Evolutionary conservation across 306 rosid species (phyloP).

Genomic region (Sphenostylis stenocarpa): DNA sequence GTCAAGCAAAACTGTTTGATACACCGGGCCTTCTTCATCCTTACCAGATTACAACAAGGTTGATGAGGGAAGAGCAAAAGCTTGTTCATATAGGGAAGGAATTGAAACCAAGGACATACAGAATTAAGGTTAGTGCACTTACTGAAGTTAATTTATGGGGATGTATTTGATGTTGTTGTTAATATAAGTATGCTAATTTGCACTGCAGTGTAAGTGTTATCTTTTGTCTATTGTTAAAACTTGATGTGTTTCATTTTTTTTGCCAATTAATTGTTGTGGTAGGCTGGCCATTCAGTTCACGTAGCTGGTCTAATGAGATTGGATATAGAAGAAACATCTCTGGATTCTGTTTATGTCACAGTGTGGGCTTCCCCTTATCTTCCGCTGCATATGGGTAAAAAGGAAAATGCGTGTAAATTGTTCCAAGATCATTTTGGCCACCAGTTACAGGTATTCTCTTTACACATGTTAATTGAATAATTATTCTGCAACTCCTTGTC

Average conservation of each 20-base stretch:
- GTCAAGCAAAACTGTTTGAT: conserved; percentile 83
- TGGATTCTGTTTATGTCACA: conserved; percentile 70
- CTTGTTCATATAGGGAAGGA: conserved; percentile 88
- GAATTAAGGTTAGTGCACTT: conserved; percentile 79
- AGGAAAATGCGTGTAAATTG: conserved; percentile 67
- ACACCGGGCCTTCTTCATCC: conserved; percentile 94
- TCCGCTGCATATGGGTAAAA: conserved; percentile 91
- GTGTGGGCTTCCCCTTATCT: conserved; percentile 94
- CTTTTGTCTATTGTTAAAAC: neutral
- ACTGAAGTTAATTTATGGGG: conserved; percentile 17
- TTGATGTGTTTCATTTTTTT: conserved; percentile 7
- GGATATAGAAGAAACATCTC: conserved; percentile 73
- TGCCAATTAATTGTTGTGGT: conserved; percentile 34
- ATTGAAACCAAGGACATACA: conserved; percentile 87
- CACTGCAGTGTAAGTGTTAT: neutral
- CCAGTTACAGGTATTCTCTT: conserved; percentile 77
- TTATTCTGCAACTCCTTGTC: conserved; percentile 5
- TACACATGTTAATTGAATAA: conserved; percentile 8
- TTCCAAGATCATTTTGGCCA: conserved; percentile 75
- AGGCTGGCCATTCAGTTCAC: conserved; percentile 89
- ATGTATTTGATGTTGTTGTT: conserved; percentile 10
- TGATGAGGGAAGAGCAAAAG: conserved; percentile 83
- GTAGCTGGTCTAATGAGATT: conserved; percentile 91
- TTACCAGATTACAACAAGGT: conserved; percentile 79
- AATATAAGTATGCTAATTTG: neutral